Evolutionary conservation across 2,329 filamentous ascomycete genomes (phyloP).

Genomic region (Colletotrichum tanaceti): DNA sequence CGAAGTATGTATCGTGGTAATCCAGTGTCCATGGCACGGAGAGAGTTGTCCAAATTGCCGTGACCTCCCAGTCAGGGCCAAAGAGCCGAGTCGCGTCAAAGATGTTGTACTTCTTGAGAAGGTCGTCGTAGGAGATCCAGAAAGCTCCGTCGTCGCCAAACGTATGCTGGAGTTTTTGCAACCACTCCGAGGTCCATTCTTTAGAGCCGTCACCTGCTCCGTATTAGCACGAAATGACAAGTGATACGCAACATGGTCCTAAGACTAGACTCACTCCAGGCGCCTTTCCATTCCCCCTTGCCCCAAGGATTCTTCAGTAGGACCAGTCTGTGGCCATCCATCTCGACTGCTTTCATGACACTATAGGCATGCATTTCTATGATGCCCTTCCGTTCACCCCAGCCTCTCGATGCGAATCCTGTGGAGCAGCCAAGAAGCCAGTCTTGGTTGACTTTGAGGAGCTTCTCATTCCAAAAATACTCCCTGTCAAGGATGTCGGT

Average conservation of each 20-base stretch:
- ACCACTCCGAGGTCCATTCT: slow-evolving; percentile 80
- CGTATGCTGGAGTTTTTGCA: slow-evolving; percentile 71
- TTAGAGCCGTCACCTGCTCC: slow-evolving; percentile 72
- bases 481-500: slow-evolving; percentile 77
- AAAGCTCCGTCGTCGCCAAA: slow-evolving; percentile 75
- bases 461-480: slow-evolving; percentile 80
- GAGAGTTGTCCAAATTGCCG: slow-evolving; percentile 62
- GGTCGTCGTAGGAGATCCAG: slow-evolving; percentile 59
- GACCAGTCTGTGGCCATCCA: slow-evolving; percentile 72
- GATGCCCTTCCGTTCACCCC: slow-evolving; percentile 66
- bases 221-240: slow-evolving; percentile 37
- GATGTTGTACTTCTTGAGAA: slow-evolving; percentile 58
- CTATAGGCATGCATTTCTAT: slow-evolving; percentile 71
- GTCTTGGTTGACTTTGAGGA: slow-evolving; percentile 81
- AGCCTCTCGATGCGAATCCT: slow-evolving; percentile 58
- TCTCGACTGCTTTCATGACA: slow-evolving; percentile 68
- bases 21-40: slow-evolving; percentile 67
- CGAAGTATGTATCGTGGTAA: slow-evolving; percentile 67
- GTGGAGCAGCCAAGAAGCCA: slow-evolving; percentile 76
- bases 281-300: slow-evolving; percentile 81
- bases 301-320: slow-evolving; percentile 84
- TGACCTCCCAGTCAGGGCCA: slow-evolving; percentile 63
- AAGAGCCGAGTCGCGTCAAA: slow-evolving; percentile 61
- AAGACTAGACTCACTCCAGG: slow-evolving; percentile 67
- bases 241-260: background rate